A percentile compares a stretch with the other conserved stretches of the same genome.
phyloP scores from a whole-genome alignment of 1,284 basidiomycete genomes.

The Cutaneotrichosporon sp. region DNA sequence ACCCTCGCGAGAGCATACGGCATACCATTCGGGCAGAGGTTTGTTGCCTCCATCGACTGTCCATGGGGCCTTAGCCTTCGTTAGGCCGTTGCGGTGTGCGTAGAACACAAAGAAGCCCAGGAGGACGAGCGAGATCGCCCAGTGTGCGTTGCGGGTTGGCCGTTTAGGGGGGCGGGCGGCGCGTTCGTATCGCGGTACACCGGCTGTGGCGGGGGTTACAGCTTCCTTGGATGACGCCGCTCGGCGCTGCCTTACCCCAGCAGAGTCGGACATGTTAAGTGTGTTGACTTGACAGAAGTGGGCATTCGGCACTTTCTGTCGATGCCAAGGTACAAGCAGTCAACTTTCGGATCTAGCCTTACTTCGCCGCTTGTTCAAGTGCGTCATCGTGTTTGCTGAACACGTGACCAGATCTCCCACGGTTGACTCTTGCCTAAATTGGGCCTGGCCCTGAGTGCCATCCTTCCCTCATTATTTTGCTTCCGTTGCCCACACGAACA shows the following conservation, averaged over 20 bases:
- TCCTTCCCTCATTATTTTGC: no score
- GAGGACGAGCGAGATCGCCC: constrained; percentile 36
- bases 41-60: constrained; percentile 6
- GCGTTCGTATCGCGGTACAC: constrained; percentile 6
- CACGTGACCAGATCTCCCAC: neutral
- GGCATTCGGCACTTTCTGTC: no score
- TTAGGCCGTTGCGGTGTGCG: constrained; percentile 20
- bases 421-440: neutral
- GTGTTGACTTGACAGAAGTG: neutral
- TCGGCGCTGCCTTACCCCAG: constrained; percentile 13
- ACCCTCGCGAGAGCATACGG: constrained; percentile 33
- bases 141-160: constrained; percentile 30
- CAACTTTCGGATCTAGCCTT: neutral
- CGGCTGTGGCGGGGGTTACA: neutral
- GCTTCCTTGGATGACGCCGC: neutral
- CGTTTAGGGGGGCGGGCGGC: constrained; percentile 9
- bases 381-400: no score
- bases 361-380: neutral
- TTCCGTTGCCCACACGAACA: neutral
- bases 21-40: constrained; percentile 30
- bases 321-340: no score
- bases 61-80: constrained; percentile 2
- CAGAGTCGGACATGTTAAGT: neutral
- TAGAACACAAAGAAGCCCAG: constrained; percentile 35
- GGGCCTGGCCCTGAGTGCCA: no score